Evolutionary conservation across 371 early-diverging fungal genomes (phyloP).

Genomic region (Mortierella sp.): DNA sequence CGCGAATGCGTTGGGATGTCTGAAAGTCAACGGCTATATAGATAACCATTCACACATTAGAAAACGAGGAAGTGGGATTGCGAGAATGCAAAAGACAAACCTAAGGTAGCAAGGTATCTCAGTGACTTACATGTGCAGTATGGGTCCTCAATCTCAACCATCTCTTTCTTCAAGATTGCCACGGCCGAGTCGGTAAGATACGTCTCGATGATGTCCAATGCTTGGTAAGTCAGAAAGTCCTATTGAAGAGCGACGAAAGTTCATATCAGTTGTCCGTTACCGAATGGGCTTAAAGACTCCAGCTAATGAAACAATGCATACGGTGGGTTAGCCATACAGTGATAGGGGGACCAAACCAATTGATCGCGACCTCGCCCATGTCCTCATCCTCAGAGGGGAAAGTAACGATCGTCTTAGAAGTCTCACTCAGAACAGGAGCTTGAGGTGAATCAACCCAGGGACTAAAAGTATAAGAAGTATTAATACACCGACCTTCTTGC

Average conservation of each 20-base stretch:
- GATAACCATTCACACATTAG: not conserved
- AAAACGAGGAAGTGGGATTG: not conserved
- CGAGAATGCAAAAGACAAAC: not conserved
- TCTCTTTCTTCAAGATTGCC: slow-evolving; percentile 71
- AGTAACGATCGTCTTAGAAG: slow-evolving; percentile 65
- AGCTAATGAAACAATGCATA: not conserved
- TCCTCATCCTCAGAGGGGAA: slow-evolving; percentile 82
- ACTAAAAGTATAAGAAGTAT: slow-evolving; percentile 37
- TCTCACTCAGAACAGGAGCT: slow-evolving; percentile 63
- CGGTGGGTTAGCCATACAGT: slow-evolving; percentile 57
- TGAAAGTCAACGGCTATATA: slow-evolving; percentile 66
- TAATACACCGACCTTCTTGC: not conserved
- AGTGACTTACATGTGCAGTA: slow-evolving; percentile 66
- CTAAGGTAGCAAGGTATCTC: slow-evolving; percentile 5
- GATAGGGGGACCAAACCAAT: slow-evolving; percentile 74
- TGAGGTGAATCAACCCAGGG: slow-evolving; percentile 75
- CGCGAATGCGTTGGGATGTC: slow-evolving; percentile 67
- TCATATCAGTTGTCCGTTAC: not conserved
- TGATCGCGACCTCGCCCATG: slow-evolving; percentile 71
- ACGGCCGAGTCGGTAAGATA: slow-evolving; percentile 79
- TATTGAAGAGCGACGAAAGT: not conserved
- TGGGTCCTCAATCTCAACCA: slow-evolving; percentile 79
- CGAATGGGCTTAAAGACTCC: not conserved
- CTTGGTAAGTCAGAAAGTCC: slow-evolving; percentile 57
- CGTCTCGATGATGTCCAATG: slow-evolving; percentile 56